phyloP scores from a whole-genome alignment of 2,329 filamentous ascomycete genomes.

The Cytospora piceae region DNA sequence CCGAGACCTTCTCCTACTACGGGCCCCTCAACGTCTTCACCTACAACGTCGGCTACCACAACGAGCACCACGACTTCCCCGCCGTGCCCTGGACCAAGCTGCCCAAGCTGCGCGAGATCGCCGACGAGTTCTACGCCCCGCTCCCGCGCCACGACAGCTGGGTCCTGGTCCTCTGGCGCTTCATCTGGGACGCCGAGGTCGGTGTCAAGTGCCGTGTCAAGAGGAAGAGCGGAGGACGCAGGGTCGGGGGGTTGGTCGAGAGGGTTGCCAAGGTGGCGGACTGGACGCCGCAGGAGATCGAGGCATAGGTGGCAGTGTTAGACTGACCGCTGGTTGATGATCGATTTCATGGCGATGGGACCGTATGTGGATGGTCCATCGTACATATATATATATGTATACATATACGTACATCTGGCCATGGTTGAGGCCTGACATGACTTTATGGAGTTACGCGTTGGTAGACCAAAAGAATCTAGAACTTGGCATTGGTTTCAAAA shows the following conservation, averaged over 20 bases:
- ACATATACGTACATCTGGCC: constrained; percentile 1
- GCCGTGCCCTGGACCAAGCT: constrained; percentile 93
- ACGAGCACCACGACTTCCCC: constrained; percentile 98
- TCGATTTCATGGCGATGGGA: background rate
- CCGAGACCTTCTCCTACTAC: constrained; percentile 98
- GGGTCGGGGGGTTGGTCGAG: constrained; percentile 54
- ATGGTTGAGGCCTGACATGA: background rate
- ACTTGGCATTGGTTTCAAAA: background rate
- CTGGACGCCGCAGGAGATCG: constrained; percentile 72
- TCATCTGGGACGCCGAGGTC: constrained; percentile 87
- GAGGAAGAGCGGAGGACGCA: constrained; percentile 74
- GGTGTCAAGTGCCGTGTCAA: constrained; percentile 93
- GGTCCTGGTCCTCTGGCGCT: constrained; percentile 92
- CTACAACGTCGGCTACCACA: constrained; percentile 97
- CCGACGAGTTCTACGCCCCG: constrained; percentile 88
- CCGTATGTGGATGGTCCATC: background rate
- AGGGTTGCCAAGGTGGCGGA: constrained; percentile 48
- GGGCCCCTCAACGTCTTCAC: constrained; percentile 88
- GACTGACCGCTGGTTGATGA: background rate
- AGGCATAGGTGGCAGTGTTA: constrained; percentile 51
- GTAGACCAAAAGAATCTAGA: background rate
- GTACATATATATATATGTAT: constrained; percentile 9
- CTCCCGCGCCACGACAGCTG: constrained; percentile 88
- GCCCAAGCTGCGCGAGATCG: constrained; percentile 75
- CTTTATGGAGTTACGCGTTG: background rate